Percentiles rank a stretch among this genome's conserved stretches.
These are phyloP conservation scores for Ambrosiella beaveri DNA, from an alignment of 2,329 filamentous ascomycete species.

Conservation along the genomic window DNA sequence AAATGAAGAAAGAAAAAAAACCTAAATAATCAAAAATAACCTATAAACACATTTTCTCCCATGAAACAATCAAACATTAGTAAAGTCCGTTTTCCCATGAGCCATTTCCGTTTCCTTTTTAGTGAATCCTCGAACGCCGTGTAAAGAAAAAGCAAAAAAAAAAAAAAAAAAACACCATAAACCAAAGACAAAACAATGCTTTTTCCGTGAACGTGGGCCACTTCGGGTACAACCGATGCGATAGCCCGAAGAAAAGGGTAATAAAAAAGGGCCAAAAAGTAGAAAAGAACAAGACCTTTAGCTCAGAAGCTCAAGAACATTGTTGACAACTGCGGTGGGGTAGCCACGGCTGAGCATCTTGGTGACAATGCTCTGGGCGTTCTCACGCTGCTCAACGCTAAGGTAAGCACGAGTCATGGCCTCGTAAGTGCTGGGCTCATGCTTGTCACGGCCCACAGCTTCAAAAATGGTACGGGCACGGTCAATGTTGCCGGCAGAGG, in stretches of 20 bases:
- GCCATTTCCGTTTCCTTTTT: slow-evolving; percentile 11
- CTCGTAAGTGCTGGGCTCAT: slow-evolving; percentile 96
- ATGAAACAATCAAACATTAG: slow-evolving; percentile 8
- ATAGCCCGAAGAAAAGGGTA: background rate
- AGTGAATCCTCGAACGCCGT: slow-evolving; percentile 9
- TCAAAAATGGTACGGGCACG: slow-evolving; percentile 69
- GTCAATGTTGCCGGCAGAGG: slow-evolving; percentile 59
- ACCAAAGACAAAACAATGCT: slow-evolving; percentile 2
- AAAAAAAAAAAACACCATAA: slow-evolving; percentile 2
- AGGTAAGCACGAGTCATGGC: slow-evolving; percentile 93
- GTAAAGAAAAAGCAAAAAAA: background rate
- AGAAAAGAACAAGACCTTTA: slow-evolving; percentile 1
- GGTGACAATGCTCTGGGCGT: slow-evolving; percentile 61
- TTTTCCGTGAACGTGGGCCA: background rate
- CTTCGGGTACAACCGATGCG: background rate
- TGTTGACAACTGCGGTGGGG: slow-evolving; percentile 77
- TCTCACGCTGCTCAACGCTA: slow-evolving; percentile 59
- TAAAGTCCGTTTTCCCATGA: slow-evolving; percentile 11
- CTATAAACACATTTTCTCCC: background rate
- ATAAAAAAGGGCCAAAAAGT: background rate
- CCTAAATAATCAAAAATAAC: background rate
- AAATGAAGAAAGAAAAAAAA: slow-evolving; percentile 3
- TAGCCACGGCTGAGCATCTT: slow-evolving; percentile 89
- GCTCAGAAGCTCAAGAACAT: slow-evolving; percentile 71
- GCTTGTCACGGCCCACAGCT: slow-evolving; percentile 55